A percentile compares a stretch with the other conserved stretches of the same genome.
Conservation (phyloP, 495 filamentous ascomycete genomes). For the Oleoguttula mirabilis region DNA sequence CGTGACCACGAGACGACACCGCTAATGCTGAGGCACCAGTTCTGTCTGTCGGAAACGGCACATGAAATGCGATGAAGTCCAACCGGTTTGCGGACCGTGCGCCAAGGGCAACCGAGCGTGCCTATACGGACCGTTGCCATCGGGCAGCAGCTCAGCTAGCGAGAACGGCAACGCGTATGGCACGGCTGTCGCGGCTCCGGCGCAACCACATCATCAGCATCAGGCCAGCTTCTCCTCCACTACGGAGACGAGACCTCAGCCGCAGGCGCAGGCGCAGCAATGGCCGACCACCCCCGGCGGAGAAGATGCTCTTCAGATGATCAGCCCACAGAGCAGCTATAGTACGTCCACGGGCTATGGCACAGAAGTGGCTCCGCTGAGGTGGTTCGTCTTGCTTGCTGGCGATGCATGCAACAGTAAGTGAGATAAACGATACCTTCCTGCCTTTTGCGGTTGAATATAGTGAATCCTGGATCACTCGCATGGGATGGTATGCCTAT, state of each 20-base stretch:
- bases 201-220: not conserved
- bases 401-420: constrained; percentile 10
- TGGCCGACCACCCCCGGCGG: constrained; percentile 1
- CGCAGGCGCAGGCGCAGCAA: not conserved
- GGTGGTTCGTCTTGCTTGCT: constrained; percentile 19
- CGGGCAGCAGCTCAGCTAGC: not conserved
- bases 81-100: constrained; percentile 12
- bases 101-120: constrained; percentile 7
- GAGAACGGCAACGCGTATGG: not conserved
- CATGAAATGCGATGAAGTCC: constrained; percentile 14
- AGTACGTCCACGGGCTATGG: constrained; percentile 13
- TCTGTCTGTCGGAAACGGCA: constrained; percentile 14
- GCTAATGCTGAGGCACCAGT: no score
- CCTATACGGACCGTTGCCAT: constrained; percentile 6
- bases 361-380: constrained; percentile 14
- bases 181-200: no score
- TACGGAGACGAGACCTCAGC: not conserved
- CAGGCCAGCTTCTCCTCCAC: not conserved
- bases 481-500: no score
- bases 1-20: no score
- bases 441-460: no score
- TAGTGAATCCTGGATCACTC: no score
- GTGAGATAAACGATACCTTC: no score
- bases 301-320: not conserved
- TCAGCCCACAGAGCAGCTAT: constrained; percentile 15